Evolutionary conservation across 2,329 filamentous ascomycete species (phyloP).

Genomic region (Westerdykella ornata): DNA sequence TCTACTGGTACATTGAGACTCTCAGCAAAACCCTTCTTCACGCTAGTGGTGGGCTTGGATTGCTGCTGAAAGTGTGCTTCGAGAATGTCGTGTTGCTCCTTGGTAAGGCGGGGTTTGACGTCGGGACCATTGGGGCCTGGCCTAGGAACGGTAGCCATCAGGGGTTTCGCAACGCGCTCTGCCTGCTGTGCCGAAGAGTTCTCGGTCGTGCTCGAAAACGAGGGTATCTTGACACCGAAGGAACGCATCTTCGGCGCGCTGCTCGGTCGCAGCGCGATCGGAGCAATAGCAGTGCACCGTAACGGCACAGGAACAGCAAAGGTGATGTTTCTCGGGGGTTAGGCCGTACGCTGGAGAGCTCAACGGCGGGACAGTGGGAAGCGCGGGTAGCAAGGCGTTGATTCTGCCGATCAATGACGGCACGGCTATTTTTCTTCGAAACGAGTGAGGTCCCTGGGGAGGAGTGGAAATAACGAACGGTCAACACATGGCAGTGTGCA

Average conservation of each 20-base stretch:
- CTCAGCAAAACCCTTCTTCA: constrained; percentile 47
- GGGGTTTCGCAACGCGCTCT: constrained; percentile 13
- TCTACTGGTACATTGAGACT: constrained; percentile 45
- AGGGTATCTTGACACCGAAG: constrained; percentile 18
- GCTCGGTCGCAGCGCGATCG: constrained; percentile 11
- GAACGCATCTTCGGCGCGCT: constrained; percentile 26
- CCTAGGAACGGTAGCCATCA: constrained; percentile 14
- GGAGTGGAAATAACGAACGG: constrained; percentile 9
- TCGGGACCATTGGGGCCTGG: constrained; percentile 31
- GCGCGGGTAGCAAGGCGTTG: neutral
- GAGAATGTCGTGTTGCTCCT: constrained; percentile 49
- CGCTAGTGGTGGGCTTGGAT: constrained; percentile 45
- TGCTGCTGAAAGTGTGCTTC: constrained; percentile 45
- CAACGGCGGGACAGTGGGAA: constrained; percentile 7
- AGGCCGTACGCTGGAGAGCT: constrained; percentile 7
- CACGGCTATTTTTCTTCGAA: neutral
- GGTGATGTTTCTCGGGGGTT: neutral
- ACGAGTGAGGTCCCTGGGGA: neutral
- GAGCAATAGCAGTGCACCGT: neutral
- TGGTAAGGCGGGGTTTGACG: constrained; percentile 48
- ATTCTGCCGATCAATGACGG: constrained; percentile 1
- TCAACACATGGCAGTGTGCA: constrained; percentile 5
- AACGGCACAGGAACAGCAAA: neutral
- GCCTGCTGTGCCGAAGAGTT: constrained; percentile 9
- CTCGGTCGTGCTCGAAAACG: constrained; percentile 9